A percentile compares a stretch with the other conserved stretches of the same genome.
Conservation (phyloP, 139 green algal species). For the Tetratostichococcus sp. region DNA sequence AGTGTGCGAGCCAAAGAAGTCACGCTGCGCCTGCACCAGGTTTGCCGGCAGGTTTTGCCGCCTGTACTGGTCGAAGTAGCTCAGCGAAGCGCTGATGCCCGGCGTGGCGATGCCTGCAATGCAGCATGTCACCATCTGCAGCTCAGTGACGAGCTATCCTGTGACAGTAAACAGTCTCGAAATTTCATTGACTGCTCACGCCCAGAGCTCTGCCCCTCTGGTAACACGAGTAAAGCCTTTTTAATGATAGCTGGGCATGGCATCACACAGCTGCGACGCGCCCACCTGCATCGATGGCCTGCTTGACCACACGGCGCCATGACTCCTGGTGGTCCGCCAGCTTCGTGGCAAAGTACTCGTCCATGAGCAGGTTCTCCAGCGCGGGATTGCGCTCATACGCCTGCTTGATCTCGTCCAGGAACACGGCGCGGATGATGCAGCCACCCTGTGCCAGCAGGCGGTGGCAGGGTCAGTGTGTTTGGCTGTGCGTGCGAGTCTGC, state of each 20-base stretch:
- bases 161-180: too few species aligned
- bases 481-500: too few species aligned
- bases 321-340: conserved; percentile 66
- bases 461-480: too few species aligned
- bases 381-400: conserved; percentile 80
- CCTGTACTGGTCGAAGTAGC: conserved; percentile 98
- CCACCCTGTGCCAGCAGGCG: conserved; percentile 87
- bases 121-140: too few species aligned
- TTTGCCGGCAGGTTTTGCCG: conserved; percentile 89
- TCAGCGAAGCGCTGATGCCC: conserved; percentile 82
- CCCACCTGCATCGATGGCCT: background rate
- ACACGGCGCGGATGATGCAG: conserved; percentile 97
- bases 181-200: too few species aligned
- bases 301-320: conserved; percentile 83
- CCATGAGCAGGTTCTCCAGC: conserved; percentile 84
- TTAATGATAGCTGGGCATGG: too few species aligned
- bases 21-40: conserved; percentile 93
- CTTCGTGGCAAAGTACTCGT: conserved; percentile 82
- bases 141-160: too few species aligned
- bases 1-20: conserved; percentile 98
- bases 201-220: too few species aligned
- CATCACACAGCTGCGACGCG: too few species aligned
- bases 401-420: conserved; percentile 95
- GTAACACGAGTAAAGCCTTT: too few species aligned
- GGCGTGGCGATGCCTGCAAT: conserved; percentile 70